Evolutionary conservation across 768 basidiomycete species (phyloP), one percentile per base, ranked within the genome.

Genomic region (Hygrophoropsis aurantiaca): DNA sequence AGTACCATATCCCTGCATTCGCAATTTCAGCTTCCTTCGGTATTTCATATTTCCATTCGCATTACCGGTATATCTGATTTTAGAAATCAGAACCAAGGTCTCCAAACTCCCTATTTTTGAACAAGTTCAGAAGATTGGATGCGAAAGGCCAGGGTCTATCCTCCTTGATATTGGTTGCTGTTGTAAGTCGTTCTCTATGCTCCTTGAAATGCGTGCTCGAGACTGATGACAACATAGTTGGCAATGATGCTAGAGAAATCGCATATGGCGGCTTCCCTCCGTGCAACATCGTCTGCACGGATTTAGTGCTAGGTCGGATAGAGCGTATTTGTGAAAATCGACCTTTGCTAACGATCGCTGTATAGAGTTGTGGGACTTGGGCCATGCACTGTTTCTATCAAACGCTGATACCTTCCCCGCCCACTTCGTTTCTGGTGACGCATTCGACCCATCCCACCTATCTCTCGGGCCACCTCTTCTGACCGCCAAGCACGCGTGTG

Each of bases 321-420:
- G n/a, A n/a, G n/a, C 16, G 15, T 9, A 21, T 15, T 19, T 30
- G 11, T 15, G 26, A 15, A n/a, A 11, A 9, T 7, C 16, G 6
- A 15, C 42, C 38, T 7, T 27, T 15, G 32, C 18, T 19, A 21
- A 10, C 2, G 5, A 11, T 44, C 9, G 21, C 39, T 24, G 32
- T 33, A 15, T 44, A 82, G 81, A 64, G 5, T 83, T 78, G 52
- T 83, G 80, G 81, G 67, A 78, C 5, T 64, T 74, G 3, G 82
- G 83, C 1, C 81, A 84, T 54, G 69, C 77, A 30, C 62, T 85
- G 15, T 87, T 82, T 68, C 73, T 59, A 42, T 71, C 75, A 2
- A 77, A 74, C 0, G 71, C 74, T 0, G 70, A 74, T 24, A 68
- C 72, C 0, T 84, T 79, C 60, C 77, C 78, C 1, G 77, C 71